These are phyloP conservation scores for Nigrospora oryzae DNA, from an alignment of 2,329 filamentous ascomycete species.

Conservation along the genomic window DNA sequence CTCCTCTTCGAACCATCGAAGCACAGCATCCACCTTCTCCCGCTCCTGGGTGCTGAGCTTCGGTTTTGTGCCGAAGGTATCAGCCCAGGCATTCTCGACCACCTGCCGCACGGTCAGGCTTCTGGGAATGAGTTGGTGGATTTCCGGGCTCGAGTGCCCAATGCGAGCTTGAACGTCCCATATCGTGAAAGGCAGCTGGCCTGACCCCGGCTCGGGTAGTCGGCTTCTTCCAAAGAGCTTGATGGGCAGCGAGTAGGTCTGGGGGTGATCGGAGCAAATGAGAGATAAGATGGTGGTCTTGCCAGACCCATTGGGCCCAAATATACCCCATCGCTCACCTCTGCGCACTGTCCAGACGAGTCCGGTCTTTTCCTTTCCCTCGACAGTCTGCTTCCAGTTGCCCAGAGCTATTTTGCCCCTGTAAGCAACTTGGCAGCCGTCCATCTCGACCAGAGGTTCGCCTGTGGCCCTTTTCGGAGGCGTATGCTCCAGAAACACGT, in stretches of 20 bases:
- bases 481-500: slow-evolving; percentile 3
- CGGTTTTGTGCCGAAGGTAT: slow-evolving; percentile 71
- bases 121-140: slow-evolving; percentile 86
- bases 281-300: slow-evolving; percentile 93
- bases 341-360: slow-evolving; percentile 76
- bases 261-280: slow-evolving; percentile 91
- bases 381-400: slow-evolving; percentile 59
- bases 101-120: slow-evolving; percentile 63
- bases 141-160: slow-evolving; percentile 88
- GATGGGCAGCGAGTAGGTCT: slow-evolving; percentile 84
- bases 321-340: slow-evolving; percentile 84
- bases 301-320: slow-evolving; percentile 89
- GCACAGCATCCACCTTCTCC: slow-evolving; percentile 55
- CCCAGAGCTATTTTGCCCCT: slow-evolving; percentile 70
- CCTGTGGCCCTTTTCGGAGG: slow-evolving; percentile 28
- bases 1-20: slow-evolving; percentile 72
- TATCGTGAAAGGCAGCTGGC: slow-evolving; percentile 66
- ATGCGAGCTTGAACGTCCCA: slow-evolving; percentile 89
- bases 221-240: slow-evolving; percentile 77
- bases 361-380: slow-evolving; percentile 46
- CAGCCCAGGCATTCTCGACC: slow-evolving; percentile 81
- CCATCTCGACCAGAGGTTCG: slow-evolving; percentile 77
- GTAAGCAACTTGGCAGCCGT: slow-evolving; percentile 75
- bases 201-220: slow-evolving; percentile 62
- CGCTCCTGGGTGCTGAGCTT: slow-evolving; percentile 49